Conservation (phyloP, 495 filamentous ascomycete genomes). For the Peziza echinospora region DNA sequence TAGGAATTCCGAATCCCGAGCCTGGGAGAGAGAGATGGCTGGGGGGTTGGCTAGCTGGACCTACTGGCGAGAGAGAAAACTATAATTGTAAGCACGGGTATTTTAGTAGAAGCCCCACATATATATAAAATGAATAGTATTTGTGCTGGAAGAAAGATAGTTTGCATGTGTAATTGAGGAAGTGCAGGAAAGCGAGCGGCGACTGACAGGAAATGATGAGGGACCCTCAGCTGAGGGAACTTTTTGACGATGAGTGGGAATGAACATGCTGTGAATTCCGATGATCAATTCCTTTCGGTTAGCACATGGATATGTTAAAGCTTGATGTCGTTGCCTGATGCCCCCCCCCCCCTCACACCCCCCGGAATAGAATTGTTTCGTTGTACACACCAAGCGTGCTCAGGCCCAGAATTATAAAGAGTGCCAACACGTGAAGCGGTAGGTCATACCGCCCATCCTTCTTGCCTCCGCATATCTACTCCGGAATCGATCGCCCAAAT, state of each 20-base stretch:
- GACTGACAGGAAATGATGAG: conserved; percentile 27
- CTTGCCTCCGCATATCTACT: conserved; percentile 18
- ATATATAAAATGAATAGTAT: too few relatives aligned
- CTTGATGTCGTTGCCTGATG: too few relatives aligned
- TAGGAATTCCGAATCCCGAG: too few relatives aligned
- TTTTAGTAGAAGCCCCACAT: neutral
- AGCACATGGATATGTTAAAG: too few relatives aligned
- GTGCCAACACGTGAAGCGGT: conserved; percentile 40
- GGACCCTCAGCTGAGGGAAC: conserved; percentile 19
- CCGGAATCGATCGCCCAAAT: too few relatives aligned
- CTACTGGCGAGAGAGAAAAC: conserved; percentile 2
- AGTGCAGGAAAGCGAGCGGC: conserved; percentile 20
- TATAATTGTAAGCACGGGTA: too few relatives aligned
- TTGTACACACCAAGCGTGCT: conserved; percentile 39
- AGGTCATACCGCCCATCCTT: conserved; percentile 16
- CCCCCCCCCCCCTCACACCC: too few relatives aligned
- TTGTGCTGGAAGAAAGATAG: conserved; percentile 45
- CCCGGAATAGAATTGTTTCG: too few relatives aligned
- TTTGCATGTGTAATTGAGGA: conserved; percentile 19
- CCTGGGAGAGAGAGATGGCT: conserved; percentile 1
- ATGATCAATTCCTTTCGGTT: too few relatives aligned
- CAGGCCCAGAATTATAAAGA: conserved; percentile 46
- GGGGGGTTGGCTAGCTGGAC: neutral
- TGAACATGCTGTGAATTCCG: conserved; percentile 29
- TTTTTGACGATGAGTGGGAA: conserved; percentile 31